A percentile compares a stretch with the other conserved stretches of the same genome.
Evolutionary conservation across 129 eudicot species (phyloP).

Genomic region (Saussurea involucrata): DNA sequence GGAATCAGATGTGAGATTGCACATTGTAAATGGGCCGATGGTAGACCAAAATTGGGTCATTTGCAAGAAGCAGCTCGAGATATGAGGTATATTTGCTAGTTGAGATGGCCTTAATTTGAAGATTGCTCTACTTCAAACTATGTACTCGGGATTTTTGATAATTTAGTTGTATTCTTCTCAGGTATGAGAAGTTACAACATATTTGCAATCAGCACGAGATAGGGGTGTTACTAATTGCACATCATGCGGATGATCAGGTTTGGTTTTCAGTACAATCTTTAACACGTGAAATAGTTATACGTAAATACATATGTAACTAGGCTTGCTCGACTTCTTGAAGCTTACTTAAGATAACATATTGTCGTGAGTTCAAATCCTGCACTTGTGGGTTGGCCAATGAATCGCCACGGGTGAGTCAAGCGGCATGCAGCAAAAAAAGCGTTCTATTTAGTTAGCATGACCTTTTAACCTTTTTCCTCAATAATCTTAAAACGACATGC

Average conservation of each 20-base stretch:
- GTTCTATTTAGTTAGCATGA: too few relatives aligned
- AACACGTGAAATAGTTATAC: neutral
- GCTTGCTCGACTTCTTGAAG: too few relatives aligned
- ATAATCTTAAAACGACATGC: too few relatives aligned
- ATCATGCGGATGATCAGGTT: conserved; percentile 99
- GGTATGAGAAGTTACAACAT: conserved; percentile 62
- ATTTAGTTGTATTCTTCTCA: conserved; percentile 21
- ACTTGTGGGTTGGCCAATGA: neutral
- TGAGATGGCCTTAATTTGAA: neutral
- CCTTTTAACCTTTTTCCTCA: too few relatives aligned
- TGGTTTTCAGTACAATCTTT: conserved; percentile 2
- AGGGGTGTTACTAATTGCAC: conserved; percentile 63
- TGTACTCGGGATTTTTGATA: neutral
- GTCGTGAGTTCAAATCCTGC: too few relatives aligned
- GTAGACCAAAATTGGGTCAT: conserved; percentile 75
- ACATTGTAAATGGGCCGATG: conserved; percentile 70
- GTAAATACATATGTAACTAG: neutral
- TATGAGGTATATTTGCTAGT: conserved; percentile 41
- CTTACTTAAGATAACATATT: too few relatives aligned
- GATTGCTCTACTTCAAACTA: neutral
- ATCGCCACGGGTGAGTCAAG: too few relatives aligned
- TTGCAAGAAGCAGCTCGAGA: conserved; percentile 91
- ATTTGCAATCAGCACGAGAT: conserved; percentile 56
- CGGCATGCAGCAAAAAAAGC: too few relatives aligned
- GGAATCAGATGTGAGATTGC: conserved; percentile 83